These are phyloP conservation scores for Apiospora koreana DNA, from an alignment of 2,329 filamentous ascomycete genomes.

Conservation along the genomic window DNA sequence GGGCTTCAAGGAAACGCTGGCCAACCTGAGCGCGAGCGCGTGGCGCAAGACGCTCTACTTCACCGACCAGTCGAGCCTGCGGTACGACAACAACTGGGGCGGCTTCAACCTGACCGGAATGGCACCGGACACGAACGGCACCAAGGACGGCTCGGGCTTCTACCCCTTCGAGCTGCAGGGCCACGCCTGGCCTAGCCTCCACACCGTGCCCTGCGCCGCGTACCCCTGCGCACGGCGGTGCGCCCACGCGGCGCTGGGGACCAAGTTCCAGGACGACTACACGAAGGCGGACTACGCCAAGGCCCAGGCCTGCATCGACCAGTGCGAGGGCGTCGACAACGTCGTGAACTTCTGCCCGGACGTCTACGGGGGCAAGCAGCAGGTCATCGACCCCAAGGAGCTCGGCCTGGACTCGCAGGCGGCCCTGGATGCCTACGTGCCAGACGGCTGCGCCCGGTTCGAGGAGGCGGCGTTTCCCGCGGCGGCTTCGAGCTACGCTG, in stretches of 20 bases:
- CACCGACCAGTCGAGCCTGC: constrained; percentile 9
- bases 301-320: constrained; percentile 13
- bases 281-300: background rate
- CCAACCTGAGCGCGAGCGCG: constrained; percentile 9
- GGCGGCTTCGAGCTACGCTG: constrained; percentile 11
- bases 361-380: constrained; percentile 11
- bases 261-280: background rate
- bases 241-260: constrained; percentile 8
- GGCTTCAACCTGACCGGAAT: constrained; percentile 16
- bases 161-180: constrained; percentile 13
- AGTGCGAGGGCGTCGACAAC: constrained; percentile 14
- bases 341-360: constrained; percentile 16
- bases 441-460: constrained; percentile 12
- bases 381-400: background rate
- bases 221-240: constrained; percentile 14
- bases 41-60: constrained; percentile 10
- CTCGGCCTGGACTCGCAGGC: constrained; percentile 3
- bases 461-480: constrained; percentile 10
- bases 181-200: constrained; percentile 11
- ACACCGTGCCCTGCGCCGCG: constrained; percentile 11
- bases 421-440: constrained; percentile 10
- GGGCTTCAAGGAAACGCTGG: background rate
- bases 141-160: constrained; percentile 8
- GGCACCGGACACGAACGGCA: background rate
- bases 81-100: constrained; percentile 13